Base-by-base conservation (phyloP, 2,329 filamentous ascomycete species). In the Xylaria hypoxylon region DNA sequence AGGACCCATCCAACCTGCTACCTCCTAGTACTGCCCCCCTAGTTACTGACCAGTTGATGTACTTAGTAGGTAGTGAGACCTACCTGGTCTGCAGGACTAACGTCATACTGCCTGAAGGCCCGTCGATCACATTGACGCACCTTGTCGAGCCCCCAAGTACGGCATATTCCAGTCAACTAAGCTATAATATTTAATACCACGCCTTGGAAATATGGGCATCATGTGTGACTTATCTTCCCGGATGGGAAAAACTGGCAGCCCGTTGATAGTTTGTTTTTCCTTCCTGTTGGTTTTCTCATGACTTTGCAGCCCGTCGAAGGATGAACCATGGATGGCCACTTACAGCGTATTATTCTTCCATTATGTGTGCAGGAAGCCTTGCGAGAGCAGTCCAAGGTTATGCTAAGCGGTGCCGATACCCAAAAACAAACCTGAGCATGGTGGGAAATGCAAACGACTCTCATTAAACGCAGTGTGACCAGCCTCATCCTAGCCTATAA, bases 41-140 rank as follows among this genome's bases (percentile, higher is more conserved):
- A 42, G 38, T 17, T n/a, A 28, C 35, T 28, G 19, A 28, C 52
- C 52, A 55, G 42, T 55, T 55, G 22, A 19, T 45, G 11, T 45
- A 31, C 17, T 2, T 26, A 17, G 38, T n/a, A 31, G 26, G 7
- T 26, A 17, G 38, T n/a, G 15, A 57, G 40, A 22, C 24, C 38
- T 31, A 19, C 40, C 51, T 22, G 22, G 33, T 15, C 48, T 59
- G 62, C 56, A 60, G 48, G 56, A 50, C 13, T 15, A 60, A 68
- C 66, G 66, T 68, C 66, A 68, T 68, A 58, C 17, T 59, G 26
- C 51, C 19, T 59, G n/a, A 33, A 13, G 59, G 59, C 26, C 56
- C 47, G 66, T 53, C 63, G 59, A 68, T 66, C 63, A 66, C 40
- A 35, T 48, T 52, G 62, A 38, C 42, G 65, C 40, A 45, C 38